These are phyloP conservation scores for Globisporangium splendens DNA, from an alignment of 352 stramenopile species.

Conservation along the genomic window DNA sequence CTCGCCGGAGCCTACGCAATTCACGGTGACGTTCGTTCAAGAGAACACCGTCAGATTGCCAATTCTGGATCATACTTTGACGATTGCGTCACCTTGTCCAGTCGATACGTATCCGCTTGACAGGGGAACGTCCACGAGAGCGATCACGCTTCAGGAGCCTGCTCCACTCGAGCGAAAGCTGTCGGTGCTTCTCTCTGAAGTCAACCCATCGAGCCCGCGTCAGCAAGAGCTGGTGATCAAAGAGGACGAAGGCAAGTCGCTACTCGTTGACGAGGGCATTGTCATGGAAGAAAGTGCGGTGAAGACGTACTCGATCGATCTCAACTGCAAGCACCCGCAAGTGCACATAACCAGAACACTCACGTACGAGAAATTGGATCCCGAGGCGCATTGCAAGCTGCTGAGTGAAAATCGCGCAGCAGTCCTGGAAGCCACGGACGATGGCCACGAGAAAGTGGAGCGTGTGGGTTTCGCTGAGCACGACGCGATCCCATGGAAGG, in stretches of 20 bases:
- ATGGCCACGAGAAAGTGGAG: conserved; percentile 17
- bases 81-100: conserved; percentile 12
- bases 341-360: conserved; percentile 36
- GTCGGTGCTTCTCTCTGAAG: conserved; percentile 34
- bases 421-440: conserved; percentile 16
- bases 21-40: conserved; percentile 27
- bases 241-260: conserved; percentile 41
- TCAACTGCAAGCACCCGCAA: conserved; percentile 22
- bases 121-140: conserved; percentile 20
- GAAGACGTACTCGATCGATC: conserved; percentile 43
- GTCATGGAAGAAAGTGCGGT: conserved; percentile 38
- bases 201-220: conserved; percentile 19
- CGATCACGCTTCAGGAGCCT: conserved; percentile 32
- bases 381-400: conserved; percentile 13
- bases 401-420: conserved; percentile 17
- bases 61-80: conserved; percentile 11
- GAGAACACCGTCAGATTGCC: conserved; percentile 34
- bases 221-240: conserved; percentile 28
- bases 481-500: conserved; percentile 28
- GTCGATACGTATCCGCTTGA: conserved; percentile 34
- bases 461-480: conserved; percentile 29
- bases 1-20: conserved; percentile 31
- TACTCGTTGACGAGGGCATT: conserved; percentile 47
- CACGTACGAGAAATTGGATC: conserved; percentile 36
- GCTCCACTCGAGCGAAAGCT: conserved; percentile 27